phyloP scores from a whole-genome alignment of 768 basidiomycete species.

The Lanmaoa pseudosensibilis region DNA sequence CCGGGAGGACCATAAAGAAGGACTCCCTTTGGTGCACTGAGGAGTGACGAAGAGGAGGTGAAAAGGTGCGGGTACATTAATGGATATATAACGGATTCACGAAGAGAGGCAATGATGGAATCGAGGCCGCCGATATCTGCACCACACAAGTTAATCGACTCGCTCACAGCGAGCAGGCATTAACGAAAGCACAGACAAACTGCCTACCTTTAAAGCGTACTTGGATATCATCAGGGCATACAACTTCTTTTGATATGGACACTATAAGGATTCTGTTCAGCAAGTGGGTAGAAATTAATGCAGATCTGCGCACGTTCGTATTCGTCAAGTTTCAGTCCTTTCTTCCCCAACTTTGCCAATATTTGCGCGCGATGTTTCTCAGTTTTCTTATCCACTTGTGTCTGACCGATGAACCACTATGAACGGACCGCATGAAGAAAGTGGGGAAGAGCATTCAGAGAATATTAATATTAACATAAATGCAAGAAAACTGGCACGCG shows the following conservation, averaged over 20 bases:
- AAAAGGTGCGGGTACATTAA: conserved; percentile 90
- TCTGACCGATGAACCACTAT: conserved; percentile 68
- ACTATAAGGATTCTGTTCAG: conserved; percentile 39
- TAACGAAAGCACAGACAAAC: not conserved
- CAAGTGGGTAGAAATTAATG: not conserved
- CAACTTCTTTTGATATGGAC: conserved; percentile 88
- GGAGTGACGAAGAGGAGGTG: conserved; percentile 72
- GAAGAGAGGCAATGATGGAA: conserved; percentile 81
- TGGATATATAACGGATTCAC: conserved; percentile 95
- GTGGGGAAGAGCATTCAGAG: not conserved
- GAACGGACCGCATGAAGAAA: not conserved
- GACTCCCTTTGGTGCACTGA: conserved; percentile 93
- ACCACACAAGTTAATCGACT: conserved; percentile 1
- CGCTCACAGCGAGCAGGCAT: not conserved
- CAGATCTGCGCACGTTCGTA: conserved; percentile 72
- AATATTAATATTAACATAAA: not conserved
- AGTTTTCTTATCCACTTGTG: conserved; percentile 54
- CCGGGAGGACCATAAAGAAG: conserved; percentile 95
- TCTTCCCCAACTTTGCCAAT: conserved; percentile 69
- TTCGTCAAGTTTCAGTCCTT: conserved; percentile 77
- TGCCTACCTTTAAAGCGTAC: conserved; percentile 69
- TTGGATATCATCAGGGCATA: conserved; percentile 86
- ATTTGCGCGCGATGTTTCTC: conserved; percentile 71
- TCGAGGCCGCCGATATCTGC: conserved; percentile 93
- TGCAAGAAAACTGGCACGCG: not conserved